Evolutionary conservation across 345 rosid genomes (phyloP), one percentile per base, ranked within the genome.

Genomic region (Acer yangbiense): DNA sequence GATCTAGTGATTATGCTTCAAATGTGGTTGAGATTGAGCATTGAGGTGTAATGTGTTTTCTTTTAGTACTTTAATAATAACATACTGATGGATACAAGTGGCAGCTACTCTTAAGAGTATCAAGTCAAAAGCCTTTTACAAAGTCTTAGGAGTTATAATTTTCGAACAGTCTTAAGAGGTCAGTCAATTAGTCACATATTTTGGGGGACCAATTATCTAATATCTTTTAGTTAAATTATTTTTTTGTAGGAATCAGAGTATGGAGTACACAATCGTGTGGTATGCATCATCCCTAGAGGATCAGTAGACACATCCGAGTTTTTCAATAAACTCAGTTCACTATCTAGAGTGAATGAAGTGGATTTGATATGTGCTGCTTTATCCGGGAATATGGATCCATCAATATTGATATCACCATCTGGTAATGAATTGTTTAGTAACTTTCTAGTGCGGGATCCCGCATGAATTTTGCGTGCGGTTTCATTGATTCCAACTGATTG

Each of bases 281-380:
- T 89, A 35, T 89, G 82, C 82, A 90, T 93, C 78, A 79, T 87
- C 41, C 90, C 98, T 8, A 82, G 78, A 84, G 85, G 88, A 73
- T 83, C 92, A 67, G 79, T 78, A 39, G 86, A 85, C 72, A 87
- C 83, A 83, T 84, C 83, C 83, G 78, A 78, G 68, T 78, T 62
- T 71, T 68, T 84, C 73, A 85, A 82, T 71, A 89, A 90, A 82
- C 83, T 90, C 77, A 78, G 86, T 80, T 83, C 88, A 72, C 76
- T 87, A 73, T 86, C 83, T 77, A 88, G 82, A 85, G 89, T 91
- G 78, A 83, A 85, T 63, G 99, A 95, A 84, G 83, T 88, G 82
- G 92, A 92, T 72, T 77, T 95, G 74, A 62, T 92, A 55, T 50
- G 91, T 66, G 96, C 96, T 72, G 75, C 87, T 79, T 76, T 95